Percentiles rank a stretch among this genome's conserved stretches.
Conservation (phyloP, 2,329 filamentous ascomycete genomes). For the Trichoderma sp. region DNA sequence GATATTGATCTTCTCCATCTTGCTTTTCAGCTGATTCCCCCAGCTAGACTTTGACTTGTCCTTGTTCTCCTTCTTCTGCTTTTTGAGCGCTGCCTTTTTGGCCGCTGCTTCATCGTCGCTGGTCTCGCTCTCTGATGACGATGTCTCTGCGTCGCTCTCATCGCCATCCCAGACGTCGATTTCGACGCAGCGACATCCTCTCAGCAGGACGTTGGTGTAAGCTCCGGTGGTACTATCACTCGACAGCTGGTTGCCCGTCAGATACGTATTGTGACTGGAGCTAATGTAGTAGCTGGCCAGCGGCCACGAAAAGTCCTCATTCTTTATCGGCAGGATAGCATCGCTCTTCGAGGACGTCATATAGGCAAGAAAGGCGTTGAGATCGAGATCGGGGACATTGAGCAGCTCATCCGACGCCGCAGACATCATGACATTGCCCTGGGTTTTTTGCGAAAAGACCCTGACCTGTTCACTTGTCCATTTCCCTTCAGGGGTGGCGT, state of each 20-base stretch:
- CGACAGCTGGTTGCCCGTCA: constrained; percentile 84
- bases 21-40: constrained; percentile 64
- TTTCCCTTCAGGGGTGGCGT: constrained; percentile 44
- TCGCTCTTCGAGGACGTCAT: constrained; percentile 55
- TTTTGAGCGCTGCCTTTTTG: constrained; percentile 4
- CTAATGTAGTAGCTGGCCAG: constrained; percentile 91
- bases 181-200: constrained; percentile 88
- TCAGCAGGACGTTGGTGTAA: constrained; percentile 80
- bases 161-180: constrained; percentile 95
- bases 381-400: constrained; percentile 44
- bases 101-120: constrained; percentile 50
- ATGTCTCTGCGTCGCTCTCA: constrained; percentile 69
- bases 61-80: constrained; percentile 47
- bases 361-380: constrained; percentile 55
- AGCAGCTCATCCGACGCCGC: constrained; percentile 33
- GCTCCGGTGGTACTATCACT: constrained; percentile 85
- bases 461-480: constrained; percentile 51
- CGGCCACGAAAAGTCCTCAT: constrained; percentile 67
- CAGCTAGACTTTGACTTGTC: constrained; percentile 53
- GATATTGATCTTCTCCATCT: constrained; percentile 52
- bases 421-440: constrained; percentile 45
- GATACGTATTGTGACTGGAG: constrained; percentile 93
- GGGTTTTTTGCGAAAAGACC: constrained; percentile 50
- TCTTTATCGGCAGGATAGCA: constrained; percentile 43
- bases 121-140: constrained; percentile 56